Base-by-base conservation (phyloP, 1,284 basidiomycete species). In the Waitea zeae region DNA sequence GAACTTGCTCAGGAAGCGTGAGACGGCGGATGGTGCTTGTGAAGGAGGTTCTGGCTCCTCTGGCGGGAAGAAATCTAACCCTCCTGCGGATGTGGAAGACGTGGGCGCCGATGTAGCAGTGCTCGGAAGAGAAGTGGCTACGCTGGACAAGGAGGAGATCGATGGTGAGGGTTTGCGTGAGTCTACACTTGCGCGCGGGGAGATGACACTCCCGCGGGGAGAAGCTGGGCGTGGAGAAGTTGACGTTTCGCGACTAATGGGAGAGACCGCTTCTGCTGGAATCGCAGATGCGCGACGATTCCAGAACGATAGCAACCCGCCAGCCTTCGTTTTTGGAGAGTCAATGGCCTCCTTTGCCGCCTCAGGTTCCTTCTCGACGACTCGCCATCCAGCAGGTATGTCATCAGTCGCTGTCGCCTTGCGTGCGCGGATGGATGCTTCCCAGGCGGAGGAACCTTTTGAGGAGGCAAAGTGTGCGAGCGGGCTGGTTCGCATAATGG, bases 371-470 rank as follows among this genome's bases (percentile, higher is more conserved):
- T 62, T 59, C 38, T 67, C 62, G n/a, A 70, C 44, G 11, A 70
- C 58, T 35, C 69, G 59, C 79, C 79, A 82, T 3, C 79, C 79
- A 5, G 58, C 53, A 13, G 74, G 76, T 4, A 70, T 41, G 17
- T 61, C 52, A 41, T 70, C 69, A 26, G 76, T 69, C 19, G 62
- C 60, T 31, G 54, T 57, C 3, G 64, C 57, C 49, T 70, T 79
- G 1, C 24, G n/a, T n/a, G 24, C 7, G 24, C 24, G 24, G 9
- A 81, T 55, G 11, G 72, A 64, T 9, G 59, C 58, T 46, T 82
- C 75, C 80, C 80, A 83, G 19, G 76, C 68, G 12, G 66, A 64
- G 3, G n/a, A n/a, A n/a, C n/a, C n/a, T n/a, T 75, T 79, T 0
- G 73, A 68, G 6, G 67, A 58, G 27, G 77, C 47, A 44, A 77